phyloP scores from a whole-genome alignment of 352 stramenopile species.

The Phytophthora capsici region DNA sequence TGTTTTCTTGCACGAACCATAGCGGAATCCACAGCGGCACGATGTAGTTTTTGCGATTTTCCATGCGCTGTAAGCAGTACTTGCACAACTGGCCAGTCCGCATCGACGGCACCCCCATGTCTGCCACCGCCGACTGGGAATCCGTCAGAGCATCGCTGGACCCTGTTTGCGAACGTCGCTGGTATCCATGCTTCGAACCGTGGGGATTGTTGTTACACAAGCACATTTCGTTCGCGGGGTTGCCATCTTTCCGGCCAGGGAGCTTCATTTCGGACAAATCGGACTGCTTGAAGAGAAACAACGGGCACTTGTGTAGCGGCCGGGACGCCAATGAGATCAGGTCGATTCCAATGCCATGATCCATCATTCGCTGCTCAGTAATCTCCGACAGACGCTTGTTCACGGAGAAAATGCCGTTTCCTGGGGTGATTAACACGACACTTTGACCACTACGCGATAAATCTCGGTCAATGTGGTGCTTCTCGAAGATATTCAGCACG shows the following conservation, averaged over 20 bases:
- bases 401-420: slow-evolving; percentile 97
- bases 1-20: slow-evolving; percentile 85
- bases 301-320: slow-evolving; percentile 96
- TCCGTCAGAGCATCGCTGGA: slow-evolving; percentile 55
- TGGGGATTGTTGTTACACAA: slow-evolving; percentile 51
- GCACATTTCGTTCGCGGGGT: slow-evolving; percentile 48
- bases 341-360: slow-evolving; percentile 99
- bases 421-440: slow-evolving; percentile 96
- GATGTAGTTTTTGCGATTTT: slow-evolving; percentile 73
- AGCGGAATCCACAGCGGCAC: slow-evolving; percentile 83
- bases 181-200: slow-evolving; percentile 34
- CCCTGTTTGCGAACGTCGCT: slow-evolving; percentile 48
- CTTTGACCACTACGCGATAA: slow-evolving; percentile 95
- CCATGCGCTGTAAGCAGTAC: slow-evolving; percentile 64
- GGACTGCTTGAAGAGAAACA: slow-evolving; percentile 96
- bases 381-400: slow-evolving; percentile 96
- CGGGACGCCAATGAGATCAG: slow-evolving; percentile 95
- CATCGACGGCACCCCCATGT: slow-evolving; percentile 46
- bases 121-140: slow-evolving; percentile 40
- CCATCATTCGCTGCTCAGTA: slow-evolving; percentile 99
- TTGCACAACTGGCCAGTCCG: slow-evolving; percentile 63
- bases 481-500: slow-evolving; percentile 98
- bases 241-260: slow-evolving; percentile 48
- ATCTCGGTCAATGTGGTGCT: slow-evolving; percentile 98
- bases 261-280: slow-evolving; percentile 70